Conservation (phyloP, 331 rosid species). For the Pyracantha coccinea region DNA sequence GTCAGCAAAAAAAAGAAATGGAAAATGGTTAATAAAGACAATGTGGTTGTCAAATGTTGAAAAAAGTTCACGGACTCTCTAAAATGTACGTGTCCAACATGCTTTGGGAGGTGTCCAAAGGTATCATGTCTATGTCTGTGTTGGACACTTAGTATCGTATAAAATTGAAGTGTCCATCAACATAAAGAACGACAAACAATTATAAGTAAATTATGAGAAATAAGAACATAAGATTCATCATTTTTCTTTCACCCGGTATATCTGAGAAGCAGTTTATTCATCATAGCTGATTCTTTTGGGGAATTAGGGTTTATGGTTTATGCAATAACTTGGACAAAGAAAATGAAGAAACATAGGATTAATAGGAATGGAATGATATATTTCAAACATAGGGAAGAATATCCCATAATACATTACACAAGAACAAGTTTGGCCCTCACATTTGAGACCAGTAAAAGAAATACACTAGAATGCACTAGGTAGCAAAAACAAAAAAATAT, state of each 20-base stretch:
- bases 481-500: slow-evolving; percentile 4
- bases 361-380: not conserved
- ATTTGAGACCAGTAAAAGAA: not conserved
- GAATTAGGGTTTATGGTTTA: not conserved
- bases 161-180: not conserved
- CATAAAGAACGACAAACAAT: not conserved
- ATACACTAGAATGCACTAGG: not conserved
- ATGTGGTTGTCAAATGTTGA: not conserved
- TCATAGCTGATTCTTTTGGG: not conserved
- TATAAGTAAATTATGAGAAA: not conserved
- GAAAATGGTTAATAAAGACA: too few relatives aligned
- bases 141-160: not conserved
- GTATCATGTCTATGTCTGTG: not conserved
- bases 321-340: not conserved
- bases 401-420: slow-evolving; percentile 1
- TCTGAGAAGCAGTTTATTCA: not conserved
- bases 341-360: not conserved
- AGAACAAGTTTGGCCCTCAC: slow-evolving; percentile 2
- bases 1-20: not conserved
- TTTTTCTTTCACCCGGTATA: not conserved
- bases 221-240: not conserved
- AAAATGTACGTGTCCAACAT: too few relatives aligned
- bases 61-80: not conserved
- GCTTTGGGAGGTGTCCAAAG: not conserved
- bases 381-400: not conserved